phyloP scores from a whole-genome alignment of 106 monocot species.

The Amphibolis antarctica region DNA sequence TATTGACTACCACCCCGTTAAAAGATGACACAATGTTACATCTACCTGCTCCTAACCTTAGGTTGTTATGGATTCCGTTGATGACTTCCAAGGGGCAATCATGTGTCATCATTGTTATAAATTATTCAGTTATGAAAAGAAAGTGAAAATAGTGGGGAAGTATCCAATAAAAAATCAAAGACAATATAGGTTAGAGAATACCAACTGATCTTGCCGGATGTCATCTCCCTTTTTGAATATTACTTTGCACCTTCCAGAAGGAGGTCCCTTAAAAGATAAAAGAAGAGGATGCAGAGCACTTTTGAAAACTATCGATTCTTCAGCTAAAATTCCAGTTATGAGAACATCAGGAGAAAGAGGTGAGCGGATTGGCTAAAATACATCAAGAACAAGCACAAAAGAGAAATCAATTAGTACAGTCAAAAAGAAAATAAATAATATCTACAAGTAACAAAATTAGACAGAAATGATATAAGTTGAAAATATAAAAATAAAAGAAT shows the following conservation, averaged over 20 bases:
- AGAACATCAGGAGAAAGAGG: slow-evolving; percentile 71
- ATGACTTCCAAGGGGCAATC: no score
- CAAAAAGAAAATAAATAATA: background rate
- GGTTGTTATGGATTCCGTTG: background rate
- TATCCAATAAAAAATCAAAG: background rate
- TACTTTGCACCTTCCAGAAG: slow-evolving; percentile 70
- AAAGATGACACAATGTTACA: background rate
- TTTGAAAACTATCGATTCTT: slow-evolving; percentile 94
- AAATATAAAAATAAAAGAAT: slow-evolving; percentile 4
- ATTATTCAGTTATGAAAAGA: background rate
- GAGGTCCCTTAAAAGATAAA: slow-evolving; percentile 67
- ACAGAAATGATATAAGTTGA: background rate
- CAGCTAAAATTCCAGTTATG: slow-evolving; percentile 77
- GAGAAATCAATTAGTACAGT: background rate
- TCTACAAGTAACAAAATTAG: background rate
- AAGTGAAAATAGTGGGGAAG: background rate
- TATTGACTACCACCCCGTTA: background rate
- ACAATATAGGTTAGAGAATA: slow-evolving; percentile 13
- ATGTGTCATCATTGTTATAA: background rate
- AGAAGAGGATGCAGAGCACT: slow-evolving; percentile 80
- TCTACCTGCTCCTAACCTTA: background rate
- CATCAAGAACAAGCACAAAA: slow-evolving; percentile 7
- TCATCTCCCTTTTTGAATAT: slow-evolving; percentile 99
- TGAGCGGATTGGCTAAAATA: slow-evolving; percentile 79
- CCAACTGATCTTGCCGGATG: slow-evolving; percentile 95